Evolutionary conservation across 2,329 filamentous ascomycete genomes (phyloP).

Genomic region (Hypoxylon sp.): DNA sequence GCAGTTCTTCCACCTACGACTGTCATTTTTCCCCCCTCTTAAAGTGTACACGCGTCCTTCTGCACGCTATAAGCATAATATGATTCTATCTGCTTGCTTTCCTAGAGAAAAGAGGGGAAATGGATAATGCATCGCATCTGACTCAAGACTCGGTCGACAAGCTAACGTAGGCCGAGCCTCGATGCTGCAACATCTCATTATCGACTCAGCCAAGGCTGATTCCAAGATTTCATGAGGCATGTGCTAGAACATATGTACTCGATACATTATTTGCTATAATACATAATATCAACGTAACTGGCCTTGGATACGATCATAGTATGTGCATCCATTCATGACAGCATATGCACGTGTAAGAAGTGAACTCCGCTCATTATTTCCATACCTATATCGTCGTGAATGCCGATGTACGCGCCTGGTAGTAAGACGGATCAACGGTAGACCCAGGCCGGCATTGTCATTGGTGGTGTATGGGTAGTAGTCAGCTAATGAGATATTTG

Average conservation of each 20-base stretch:
- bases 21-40: not conserved
- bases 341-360: constrained; percentile 4
- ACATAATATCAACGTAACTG: constrained; percentile 12
- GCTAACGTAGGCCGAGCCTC: not conserved
- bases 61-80: too few species aligned
- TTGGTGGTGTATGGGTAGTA: constrained; percentile 2
- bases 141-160: not conserved
- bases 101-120: not conserved
- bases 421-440: constrained; percentile 7
- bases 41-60: not conserved
- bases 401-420: not conserved
- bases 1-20: not conserved
- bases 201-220: not conserved
- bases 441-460: constrained; percentile 6
- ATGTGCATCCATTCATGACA: constrained; percentile 13
- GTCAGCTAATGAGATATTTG: not conserved
- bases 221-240: not conserved
- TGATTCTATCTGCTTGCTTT: too few species aligned
- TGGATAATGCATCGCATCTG: not conserved
- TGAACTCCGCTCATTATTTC: constrained; percentile 8
- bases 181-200: not conserved
- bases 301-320: not conserved
- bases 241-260: constrained; percentile 9
- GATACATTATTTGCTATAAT: constrained; percentile 6
- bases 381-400: constrained; percentile 7